Base-by-base conservation (phyloP, 2,329 filamentous ascomycete genomes). In the Alternaria sp. region DNA sequence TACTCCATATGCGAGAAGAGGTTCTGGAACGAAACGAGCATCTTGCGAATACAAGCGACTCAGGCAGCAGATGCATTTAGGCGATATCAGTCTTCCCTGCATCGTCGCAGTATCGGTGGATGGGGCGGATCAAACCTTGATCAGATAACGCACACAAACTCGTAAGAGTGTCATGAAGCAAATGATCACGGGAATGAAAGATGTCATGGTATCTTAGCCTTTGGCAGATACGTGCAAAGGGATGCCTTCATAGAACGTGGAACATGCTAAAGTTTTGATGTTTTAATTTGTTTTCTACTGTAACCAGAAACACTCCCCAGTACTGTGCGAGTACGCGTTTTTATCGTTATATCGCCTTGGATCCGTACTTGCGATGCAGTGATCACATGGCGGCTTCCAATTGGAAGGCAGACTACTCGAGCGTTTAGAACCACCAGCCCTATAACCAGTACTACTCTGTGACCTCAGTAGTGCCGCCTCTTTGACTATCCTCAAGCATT, bases 321-420 rank as follows among this genome's bases (percentile, higher is more conserved):
- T 46, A 5, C 20, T 18, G 46, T 64, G 61, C 24, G 24, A 36
- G 41, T 59, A 64, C 0, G 59, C 61, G 18, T 28, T n/a, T 1
- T 24, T 28, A 3, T 38, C 43, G 4, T 26, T 30, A 46, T 57
- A 30, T 26, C 59, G n/a, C 41, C 18, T 30, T n/a, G 53, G 55
- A 22, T 62, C 53, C 0, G 26, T 47, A 22, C 52, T 54, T 41
- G 51, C 32, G 12, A 62, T 57, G 38, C 59, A 62, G 7, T 11
- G 34, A 1, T 55, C 30, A n/a, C 59, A 64, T 16, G 62, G 62
- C 20, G 36, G 22, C 5, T 43, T 42, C n/a, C 51, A 36, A 16
- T 42, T 24, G 0, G 39, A 18, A 36, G 32, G 32, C 20, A 14
- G 32, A 49, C 46, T 49, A 22, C 46, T 49, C 30, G 46, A 49